Percentiles rank a stretch among this genome's conserved stretches.
These are phyloP conservation scores for Pleurotus cornucopiae DNA, from an alignment of 768 basidiomycete genomes.

Conservation along the genomic window DNA sequence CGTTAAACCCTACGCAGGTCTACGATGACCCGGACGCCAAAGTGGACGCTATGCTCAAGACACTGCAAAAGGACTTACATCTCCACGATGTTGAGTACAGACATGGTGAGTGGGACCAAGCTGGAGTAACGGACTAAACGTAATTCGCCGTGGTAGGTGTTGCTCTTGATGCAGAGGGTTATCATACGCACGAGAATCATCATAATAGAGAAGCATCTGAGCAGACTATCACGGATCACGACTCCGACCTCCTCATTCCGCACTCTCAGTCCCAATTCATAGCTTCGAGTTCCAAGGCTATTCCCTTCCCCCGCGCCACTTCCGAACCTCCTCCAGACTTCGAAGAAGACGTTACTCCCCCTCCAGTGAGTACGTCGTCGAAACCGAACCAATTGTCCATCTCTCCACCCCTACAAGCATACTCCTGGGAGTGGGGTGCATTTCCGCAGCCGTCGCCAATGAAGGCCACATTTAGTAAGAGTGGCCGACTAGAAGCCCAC, in stretches of 20 bases:
- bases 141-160: slow-evolving; percentile 42
- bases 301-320: slow-evolving; percentile 42
- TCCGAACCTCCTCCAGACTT: slow-evolving; percentile 61
- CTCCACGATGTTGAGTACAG: slow-evolving; percentile 61
- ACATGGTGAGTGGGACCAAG: slow-evolving; percentile 33
- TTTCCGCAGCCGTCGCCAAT: slow-evolving; percentile 80
- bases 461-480: slow-evolving; percentile 46
- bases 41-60: slow-evolving; percentile 49
- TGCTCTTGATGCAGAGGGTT: slow-evolving; percentile 80
- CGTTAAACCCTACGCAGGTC: slow-evolving; percentile 16
- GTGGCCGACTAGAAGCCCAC: slow-evolving; percentile 26
- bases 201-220: slow-evolving; percentile 36
- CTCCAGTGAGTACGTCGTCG: slow-evolving; percentile 10
- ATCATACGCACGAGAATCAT: slow-evolving; percentile 58
- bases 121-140: too few relatives aligned
- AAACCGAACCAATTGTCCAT: slow-evolving; percentile 8
- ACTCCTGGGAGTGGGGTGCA: slow-evolving; percentile 93
- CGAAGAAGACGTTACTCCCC: slow-evolving; percentile 17
- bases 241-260: slow-evolving; percentile 14
- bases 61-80: slow-evolving; percentile 35
- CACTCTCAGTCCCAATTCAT: slow-evolving; percentile 15
- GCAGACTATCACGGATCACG: slow-evolving; percentile 33
- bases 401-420: slow-evolving; percentile 48
- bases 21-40: slow-evolving; percentile 35
- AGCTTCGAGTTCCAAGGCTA: slow-evolving; percentile 14